Evolutionary conservation across 768 basidiomycete genomes (phyloP), one percentile per base, ranked within the genome.

Genomic region (Infundibulicybe gibba): DNA sequence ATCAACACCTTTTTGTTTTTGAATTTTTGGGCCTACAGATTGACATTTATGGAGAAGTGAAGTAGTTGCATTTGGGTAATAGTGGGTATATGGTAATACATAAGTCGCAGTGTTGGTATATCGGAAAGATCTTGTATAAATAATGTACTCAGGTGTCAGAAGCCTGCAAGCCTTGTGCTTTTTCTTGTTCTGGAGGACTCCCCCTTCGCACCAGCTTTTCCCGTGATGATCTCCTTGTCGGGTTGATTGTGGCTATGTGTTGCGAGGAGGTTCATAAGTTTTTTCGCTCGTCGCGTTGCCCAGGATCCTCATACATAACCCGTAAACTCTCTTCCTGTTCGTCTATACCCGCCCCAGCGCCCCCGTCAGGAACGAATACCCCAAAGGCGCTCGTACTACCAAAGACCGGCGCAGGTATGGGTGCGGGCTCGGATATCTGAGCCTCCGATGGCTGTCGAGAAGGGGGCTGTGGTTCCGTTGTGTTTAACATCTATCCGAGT

Each of bases 251-350:
- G 59, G 31, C 53, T 54, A 34, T 61, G 61, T 16, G 45, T 66
- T 52, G 67, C 73, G 39, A 87, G 56, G 54, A 88, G 61, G 45
- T 63, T 71, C 75, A 85, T 72, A 53, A 87, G 56, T 58, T 76
- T 68, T 71, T 66, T 61, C 76, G 76, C 61, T 84, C 83, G 41
- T 76, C 77, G 34, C 66, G 61, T 64, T 86, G 80, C 16, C 63
- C 76, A 2, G 84, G 83, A 61, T 88, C 85, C 57, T 85, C 83
- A 51, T 87, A 89, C 48, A 69, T 71, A 8, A 88, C 83, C 5
- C 75, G 69, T 60, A 80, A 65, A 53, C 75, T 74, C 52, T 74
- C 70, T n/a, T 75, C n/a, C n/a, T n/a, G n/a, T n/a, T n/a, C n/a
- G n/a, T n/a, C 72, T 45, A 58, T 55, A 19, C 54, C 61, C 20